Percentiles rank a stretch among this genome's conserved stretches.
Conservation (phyloP, 768 basidiomycete genomes). For the Suillus fuscotomentosus region DNA sequence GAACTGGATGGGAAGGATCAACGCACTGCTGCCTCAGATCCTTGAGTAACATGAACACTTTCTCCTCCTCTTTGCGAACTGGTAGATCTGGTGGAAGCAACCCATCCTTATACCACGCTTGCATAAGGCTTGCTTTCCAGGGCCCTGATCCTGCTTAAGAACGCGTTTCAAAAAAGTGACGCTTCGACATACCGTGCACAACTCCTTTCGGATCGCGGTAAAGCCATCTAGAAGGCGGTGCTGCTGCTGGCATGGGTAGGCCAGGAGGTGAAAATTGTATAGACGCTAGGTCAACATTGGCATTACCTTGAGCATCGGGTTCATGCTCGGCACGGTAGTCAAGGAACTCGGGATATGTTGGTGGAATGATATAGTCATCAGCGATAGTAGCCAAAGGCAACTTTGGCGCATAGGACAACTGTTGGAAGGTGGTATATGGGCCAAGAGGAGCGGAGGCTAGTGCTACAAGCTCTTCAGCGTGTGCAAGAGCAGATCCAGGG, state of each 20-base stretch:
- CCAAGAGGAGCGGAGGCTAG: constrained; percentile 72
- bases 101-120: constrained; percentile 86
- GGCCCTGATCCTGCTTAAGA: constrained; percentile 51
- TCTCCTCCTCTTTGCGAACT: constrained; percentile 73
- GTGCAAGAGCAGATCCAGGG: constrained; percentile 37
- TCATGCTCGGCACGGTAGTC: constrained; percentile 67
- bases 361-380: constrained; percentile 89
- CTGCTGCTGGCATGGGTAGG: constrained; percentile 66
- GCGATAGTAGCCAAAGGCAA: constrained; percentile 89
- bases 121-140: constrained; percentile 87
- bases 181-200: constrained; percentile 60
- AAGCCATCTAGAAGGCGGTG: constrained; percentile 73
- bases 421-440: constrained; percentile 91
- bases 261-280: constrained; percentile 80
- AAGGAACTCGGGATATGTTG: constrained; percentile 80
- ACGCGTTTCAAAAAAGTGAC: neutral
- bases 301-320: constrained; percentile 45
- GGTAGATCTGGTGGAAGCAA: constrained; percentile 81
- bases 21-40: constrained; percentile 77
- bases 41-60: constrained; percentile 63
- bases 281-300: constrained; percentile 48
- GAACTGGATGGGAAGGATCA: constrained; percentile 83
- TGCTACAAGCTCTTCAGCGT: constrained; percentile 65
- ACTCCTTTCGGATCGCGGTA: constrained; percentile 82
- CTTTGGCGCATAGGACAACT: constrained; percentile 79